Percentiles rank a stretch among this genome's conserved stretches.
These are phyloP conservation scores for Candida peoriensis DNA, from an alignment of 805 yeast species.

Conservation along the genomic window DNA sequence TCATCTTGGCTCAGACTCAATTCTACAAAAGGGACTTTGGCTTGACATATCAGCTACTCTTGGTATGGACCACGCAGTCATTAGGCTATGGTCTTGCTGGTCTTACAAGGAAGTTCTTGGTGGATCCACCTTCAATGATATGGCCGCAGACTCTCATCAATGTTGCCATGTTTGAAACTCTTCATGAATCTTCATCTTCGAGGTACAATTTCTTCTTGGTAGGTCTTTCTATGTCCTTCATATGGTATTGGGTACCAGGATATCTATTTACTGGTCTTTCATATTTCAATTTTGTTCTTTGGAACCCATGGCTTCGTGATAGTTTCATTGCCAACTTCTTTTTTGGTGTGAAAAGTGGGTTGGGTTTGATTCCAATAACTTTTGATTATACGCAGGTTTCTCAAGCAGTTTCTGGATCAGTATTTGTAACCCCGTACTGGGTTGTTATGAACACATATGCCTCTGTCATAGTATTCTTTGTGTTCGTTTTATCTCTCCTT, in stretches of 20 bases:
- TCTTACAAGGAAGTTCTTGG: slow-evolving; percentile 49
- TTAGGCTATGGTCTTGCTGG: slow-evolving; percentile 71
- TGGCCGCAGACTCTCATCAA: slow-evolving; percentile 71
- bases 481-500: slow-evolving; percentile 43
- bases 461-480: slow-evolving; percentile 43
- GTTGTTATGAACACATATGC: slow-evolving; percentile 35
- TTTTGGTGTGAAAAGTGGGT: slow-evolving; percentile 54
- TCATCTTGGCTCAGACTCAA: slow-evolving; percentile 44
- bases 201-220: slow-evolving; percentile 43
- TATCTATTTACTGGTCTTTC: slow-evolving; percentile 44
- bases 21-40: slow-evolving; percentile 43
- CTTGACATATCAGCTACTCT: slow-evolving; percentile 45
- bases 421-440: slow-evolving; percentile 50
- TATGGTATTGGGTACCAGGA: slow-evolving; percentile 65
- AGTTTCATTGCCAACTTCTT: slow-evolving; percentile 55
- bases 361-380: slow-evolving; percentile 49
- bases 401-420: slow-evolving; percentile 42
- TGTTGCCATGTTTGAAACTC: slow-evolving; percentile 47
- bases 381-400: slow-evolving; percentile 53
- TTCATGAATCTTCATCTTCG: slow-evolving; percentile 32
- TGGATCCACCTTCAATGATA: slow-evolving; percentile 58
- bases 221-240: slow-evolving; percentile 37
- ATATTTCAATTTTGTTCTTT: slow-evolving; percentile 42
- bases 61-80: slow-evolving; percentile 52
- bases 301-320: slow-evolving; percentile 40